phyloP scores from a whole-genome alignment of 345 rosid genomes.

The Gossypium bickii region DNA sequence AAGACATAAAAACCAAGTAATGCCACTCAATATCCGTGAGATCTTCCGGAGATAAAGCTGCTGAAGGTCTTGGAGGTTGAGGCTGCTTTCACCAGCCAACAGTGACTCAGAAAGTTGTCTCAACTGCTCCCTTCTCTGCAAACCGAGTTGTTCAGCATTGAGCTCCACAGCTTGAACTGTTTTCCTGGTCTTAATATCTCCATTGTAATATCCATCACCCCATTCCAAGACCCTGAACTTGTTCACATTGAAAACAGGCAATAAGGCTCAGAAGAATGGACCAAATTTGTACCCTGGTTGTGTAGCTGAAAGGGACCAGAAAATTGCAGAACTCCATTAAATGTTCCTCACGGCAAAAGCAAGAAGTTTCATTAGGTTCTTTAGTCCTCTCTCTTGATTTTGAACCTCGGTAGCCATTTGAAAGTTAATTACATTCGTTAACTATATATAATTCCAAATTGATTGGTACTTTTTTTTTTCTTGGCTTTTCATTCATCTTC shows the following conservation, averaged over 20 bases:
- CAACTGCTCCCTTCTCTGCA: constrained; percentile 85
- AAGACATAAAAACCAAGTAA: constrained; percentile 95
- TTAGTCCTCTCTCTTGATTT: constrained; percentile 36
- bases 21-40: constrained; percentile 94
- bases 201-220: constrained; percentile 93
- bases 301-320: constrained; percentile 72
- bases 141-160: constrained; percentile 56
- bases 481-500: not conserved
- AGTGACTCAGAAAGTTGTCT: constrained; percentile 82
- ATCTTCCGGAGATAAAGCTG: constrained; percentile 87
- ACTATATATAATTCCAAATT: not conserved
- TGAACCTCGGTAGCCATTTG: constrained; percentile 30
- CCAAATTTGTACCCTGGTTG: constrained; percentile 60
- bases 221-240: constrained; percentile 61
- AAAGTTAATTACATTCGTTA: not conserved
- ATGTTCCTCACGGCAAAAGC: constrained; percentile 74
- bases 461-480: not conserved
- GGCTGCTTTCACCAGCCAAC: constrained; percentile 49
- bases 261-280: constrained; percentile 5
- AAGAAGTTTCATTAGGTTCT: constrained; percentile 63
- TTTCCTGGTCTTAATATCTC: constrained; percentile 92
- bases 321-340: constrained; percentile 90
- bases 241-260: no score
- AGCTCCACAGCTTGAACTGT: constrained; percentile 71
- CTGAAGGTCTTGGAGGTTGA: constrained; percentile 64